These are phyloP conservation scores for Hordeum vulgare DNA, from an alignment of 176 grass and related monocot genomes.

Conservation along the genomic window DNA sequence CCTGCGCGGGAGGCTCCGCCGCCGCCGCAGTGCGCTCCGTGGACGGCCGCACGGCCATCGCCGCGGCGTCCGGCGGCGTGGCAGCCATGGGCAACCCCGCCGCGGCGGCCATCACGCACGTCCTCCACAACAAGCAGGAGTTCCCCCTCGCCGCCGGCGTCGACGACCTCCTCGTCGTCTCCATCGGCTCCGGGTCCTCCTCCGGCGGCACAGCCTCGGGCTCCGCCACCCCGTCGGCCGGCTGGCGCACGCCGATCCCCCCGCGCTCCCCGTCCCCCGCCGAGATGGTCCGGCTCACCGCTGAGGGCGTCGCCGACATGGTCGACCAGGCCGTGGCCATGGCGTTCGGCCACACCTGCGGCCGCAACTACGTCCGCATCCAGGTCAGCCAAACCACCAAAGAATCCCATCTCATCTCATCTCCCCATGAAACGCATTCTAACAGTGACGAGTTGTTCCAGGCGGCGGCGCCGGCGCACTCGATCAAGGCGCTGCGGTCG, in stretches of 20 bases:
- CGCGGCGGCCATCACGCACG: slow-evolving; percentile 73
- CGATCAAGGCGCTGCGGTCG: background rate
- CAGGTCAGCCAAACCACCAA: slow-evolving; percentile 23
- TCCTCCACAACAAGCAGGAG: slow-evolving; percentile 87
- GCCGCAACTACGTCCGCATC: slow-evolving; percentile 56
- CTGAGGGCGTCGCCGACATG: slow-evolving; percentile 84
- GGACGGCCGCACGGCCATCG: slow-evolving; percentile 46
- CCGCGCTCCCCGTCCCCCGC: slow-evolving; percentile 40
- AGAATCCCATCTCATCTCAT: too few relatives aligned
- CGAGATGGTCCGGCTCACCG: slow-evolving; percentile 64
- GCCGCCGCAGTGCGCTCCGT: slow-evolving; percentile 19
- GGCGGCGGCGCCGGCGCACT: slow-evolving; percentile 19
- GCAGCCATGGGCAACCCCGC: slow-evolving; percentile 77
- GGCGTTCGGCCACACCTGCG: slow-evolving; percentile 59
- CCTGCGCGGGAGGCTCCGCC: slow-evolving; percentile 24
- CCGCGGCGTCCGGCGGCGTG: slow-evolving; percentile 48
- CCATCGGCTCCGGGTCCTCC: slow-evolving; percentile 48
- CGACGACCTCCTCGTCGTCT: slow-evolving; percentile 76
- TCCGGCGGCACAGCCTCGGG: background rate
- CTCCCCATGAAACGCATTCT: background rate
- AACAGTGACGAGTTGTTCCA: background rate
- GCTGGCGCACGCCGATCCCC: slow-evolving; percentile 27
- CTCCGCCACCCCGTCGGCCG: background rate
- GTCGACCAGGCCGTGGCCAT: slow-evolving; percentile 72
- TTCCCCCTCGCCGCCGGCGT: slow-evolving; percentile 71